A percentile compares a stretch with the other conserved stretches of the same genome.
Conservation (phyloP, 1,284 basidiomycete species). For the Schizopora paradoxa region DNA sequence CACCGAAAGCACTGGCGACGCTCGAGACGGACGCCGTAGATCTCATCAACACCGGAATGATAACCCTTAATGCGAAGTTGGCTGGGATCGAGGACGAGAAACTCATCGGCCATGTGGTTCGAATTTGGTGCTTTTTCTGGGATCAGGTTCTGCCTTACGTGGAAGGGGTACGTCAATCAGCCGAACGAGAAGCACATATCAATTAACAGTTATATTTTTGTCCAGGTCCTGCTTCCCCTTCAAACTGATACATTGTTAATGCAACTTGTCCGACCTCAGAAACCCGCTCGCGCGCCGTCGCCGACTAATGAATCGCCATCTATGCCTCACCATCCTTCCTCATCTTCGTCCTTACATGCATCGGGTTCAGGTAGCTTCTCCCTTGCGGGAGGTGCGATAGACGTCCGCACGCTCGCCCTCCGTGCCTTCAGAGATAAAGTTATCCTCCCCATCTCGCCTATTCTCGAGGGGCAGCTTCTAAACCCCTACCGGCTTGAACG, state of each 20-base stretch:
- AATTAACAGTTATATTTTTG: background rate
- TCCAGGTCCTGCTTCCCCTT: constrained; percentile 67
- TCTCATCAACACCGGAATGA: constrained; percentile 83
- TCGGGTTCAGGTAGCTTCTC: constrained; percentile 35
- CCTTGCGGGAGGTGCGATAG: constrained; percentile 55
- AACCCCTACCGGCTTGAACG: constrained; percentile 46
- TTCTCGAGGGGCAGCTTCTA: constrained; percentile 44
- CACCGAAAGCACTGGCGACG: constrained; percentile 55
- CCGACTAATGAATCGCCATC: no score
- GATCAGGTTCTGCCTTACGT: constrained; percentile 87
- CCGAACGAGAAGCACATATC: no score
- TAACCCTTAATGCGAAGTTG: constrained; percentile 86
- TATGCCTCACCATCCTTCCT: constrained; percentile 13
- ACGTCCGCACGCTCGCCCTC: constrained; percentile 76
- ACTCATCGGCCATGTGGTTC: constrained; percentile 73
- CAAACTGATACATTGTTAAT: constrained; percentile 69
- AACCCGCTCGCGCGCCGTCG: constrained; percentile 42
- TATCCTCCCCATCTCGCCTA: constrained; percentile 57
- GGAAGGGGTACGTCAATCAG: constrained; percentile 63
- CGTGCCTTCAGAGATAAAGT: constrained; percentile 78
- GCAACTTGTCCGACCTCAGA: constrained; percentile 59
- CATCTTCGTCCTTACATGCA: constrained; percentile 6
- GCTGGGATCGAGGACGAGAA: constrained; percentile 66
- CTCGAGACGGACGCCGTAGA: constrained; percentile 81
- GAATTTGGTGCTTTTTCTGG: constrained; percentile 94